Conservation (phyloP, 257 asterid species). For the Prunella vulgaris region DNA sequence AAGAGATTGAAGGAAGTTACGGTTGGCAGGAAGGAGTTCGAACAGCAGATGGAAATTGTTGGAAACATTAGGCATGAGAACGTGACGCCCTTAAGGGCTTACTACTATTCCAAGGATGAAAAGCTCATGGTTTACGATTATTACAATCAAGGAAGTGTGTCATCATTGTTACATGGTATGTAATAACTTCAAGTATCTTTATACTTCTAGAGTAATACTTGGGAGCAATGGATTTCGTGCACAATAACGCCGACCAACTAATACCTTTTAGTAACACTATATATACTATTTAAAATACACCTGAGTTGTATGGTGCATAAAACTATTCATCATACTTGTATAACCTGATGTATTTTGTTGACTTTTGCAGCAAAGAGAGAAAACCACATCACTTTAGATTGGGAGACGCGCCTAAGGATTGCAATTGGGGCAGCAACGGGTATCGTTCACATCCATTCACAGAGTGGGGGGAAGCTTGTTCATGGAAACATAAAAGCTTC, state of each 20-base stretch:
- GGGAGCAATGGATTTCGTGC: too few relatives aligned
- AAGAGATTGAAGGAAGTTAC: conserved; percentile 63
- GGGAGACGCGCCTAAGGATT: conserved; percentile 49
- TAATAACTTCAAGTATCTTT: not conserved
- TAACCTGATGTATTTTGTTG: not conserved
- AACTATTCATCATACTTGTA: not conserved
- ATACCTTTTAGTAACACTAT: too few relatives aligned
- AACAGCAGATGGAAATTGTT: conserved; percentile 64
- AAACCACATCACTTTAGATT: conserved; percentile 38
- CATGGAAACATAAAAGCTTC: conserved; percentile 69
- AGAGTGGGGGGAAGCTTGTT: conserved; percentile 42
- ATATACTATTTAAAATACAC: too few relatives aligned
- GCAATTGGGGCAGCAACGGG: conserved; percentile 48
- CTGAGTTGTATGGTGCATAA: too few relatives aligned
- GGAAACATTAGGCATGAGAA: conserved; percentile 60
- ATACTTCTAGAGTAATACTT: not conserved
- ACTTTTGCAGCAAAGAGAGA: conserved; percentile 45
- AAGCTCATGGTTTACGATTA: conserved; percentile 73
- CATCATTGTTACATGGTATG: conserved; percentile 40
- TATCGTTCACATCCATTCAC: conserved; percentile 47
- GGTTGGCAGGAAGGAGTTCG: conserved; percentile 61
- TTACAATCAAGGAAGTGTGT: conserved; percentile 40
- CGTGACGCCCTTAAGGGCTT: conserved; percentile 59
- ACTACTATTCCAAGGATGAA: conserved; percentile 74
- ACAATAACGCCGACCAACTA: too few relatives aligned